Percentiles rank a stretch among this genome's conserved stretches.
phyloP scores from a whole-genome alignment of 2,329 filamentous ascomycete genomes.

The Plectosphaerella sp. region DNA sequence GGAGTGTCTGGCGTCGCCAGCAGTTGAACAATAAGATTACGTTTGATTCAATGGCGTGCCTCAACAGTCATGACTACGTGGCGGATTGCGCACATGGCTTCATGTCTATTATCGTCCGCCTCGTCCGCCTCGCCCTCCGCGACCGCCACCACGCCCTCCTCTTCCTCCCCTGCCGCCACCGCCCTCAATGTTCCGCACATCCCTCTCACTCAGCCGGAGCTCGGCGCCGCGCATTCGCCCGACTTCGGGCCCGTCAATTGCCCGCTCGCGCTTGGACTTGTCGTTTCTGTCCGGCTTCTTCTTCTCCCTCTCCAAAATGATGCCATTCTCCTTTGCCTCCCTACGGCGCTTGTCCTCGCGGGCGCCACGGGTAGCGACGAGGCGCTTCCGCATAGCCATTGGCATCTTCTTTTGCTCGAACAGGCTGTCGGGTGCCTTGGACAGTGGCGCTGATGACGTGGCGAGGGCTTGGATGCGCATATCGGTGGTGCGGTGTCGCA shows the following conservation, averaged over 20 bases:
- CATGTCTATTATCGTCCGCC: no score
- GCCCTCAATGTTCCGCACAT: conserved; percentile 68
- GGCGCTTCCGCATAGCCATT: conserved; percentile 81
- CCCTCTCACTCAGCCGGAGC: conserved; percentile 71
- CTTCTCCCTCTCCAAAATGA: conserved; percentile 64
- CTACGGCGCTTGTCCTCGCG: conserved; percentile 67
- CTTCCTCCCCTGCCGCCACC: conserved; percentile 26
- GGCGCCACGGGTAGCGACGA: conserved; percentile 58
- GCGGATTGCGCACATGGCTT: no score
- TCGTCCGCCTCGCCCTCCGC: conserved; percentile 24
- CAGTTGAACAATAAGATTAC: no score
- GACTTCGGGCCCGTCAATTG: conserved; percentile 71
- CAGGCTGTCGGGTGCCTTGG: conserved; percentile 44
- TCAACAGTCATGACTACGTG: no score
- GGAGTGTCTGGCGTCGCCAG: no score
- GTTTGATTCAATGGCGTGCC: no score
- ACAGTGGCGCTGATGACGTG: conserved; percentile 42
- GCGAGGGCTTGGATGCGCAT: conserved; percentile 72
- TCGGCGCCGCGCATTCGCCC: conserved; percentile 78
- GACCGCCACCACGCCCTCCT: conserved; percentile 25
- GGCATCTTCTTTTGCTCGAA: conserved; percentile 84
- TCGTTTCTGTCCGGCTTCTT: conserved; percentile 32
- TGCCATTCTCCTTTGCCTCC: conserved; percentile 85
- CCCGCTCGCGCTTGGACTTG: conserved; percentile 45
- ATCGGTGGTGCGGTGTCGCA: conserved; percentile 77